Evolutionary conservation across 192 early-diverging fungal genomes (phyloP), one percentile per base, ranked within the genome.

Genomic region (Coemansia sp.): DNA sequence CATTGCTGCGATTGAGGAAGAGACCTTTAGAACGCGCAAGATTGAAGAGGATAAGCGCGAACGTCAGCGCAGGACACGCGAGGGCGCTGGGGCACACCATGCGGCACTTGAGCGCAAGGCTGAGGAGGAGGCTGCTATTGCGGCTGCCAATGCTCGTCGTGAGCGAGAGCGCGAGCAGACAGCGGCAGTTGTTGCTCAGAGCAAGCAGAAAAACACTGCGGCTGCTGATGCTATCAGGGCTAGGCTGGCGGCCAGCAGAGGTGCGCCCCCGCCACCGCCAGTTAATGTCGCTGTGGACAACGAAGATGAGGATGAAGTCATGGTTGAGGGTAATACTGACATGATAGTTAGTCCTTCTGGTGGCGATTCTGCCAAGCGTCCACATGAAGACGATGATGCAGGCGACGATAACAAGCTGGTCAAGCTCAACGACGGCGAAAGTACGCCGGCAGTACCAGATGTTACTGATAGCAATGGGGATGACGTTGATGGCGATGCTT

Each of bases 1-100:
- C 48, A 77, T 98, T 34, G 95, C 86, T n/a, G 86, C 85, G 53
- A 80, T 88, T 56, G 96, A 98, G 64, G 84, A 87, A 43, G 68
- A 86, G 40, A 85, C 87, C 9, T 96, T 98, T 63, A 70, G 74
- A 51, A 80, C 86, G 39, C 80, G 89, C 64, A 80, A 82, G 37
- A 68, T 80, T 52, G 57, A 84, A 63, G 84, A 81, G 46, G 60
- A 69, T 3, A 51, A 64, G 41, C 65, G 78, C 22, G 78, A 85
- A 70, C 66, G 67, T 48, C 71, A 64, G 23, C 59, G 38, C 10
- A 44, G 53, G 27, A 39, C 15, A 3, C 40, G 66, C 24, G 57
- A 55, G 11, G 15, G 15, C 23, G 7, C 33, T 49, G 18, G 12
- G 12, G 7, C 33, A 33, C 45, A 42, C 8, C 22, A 15, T 55